Evolutionary conservation across 2,329 filamentous ascomycete genomes (phyloP), one percentile per base, ranked within the genome.

Genomic region (Colletotrichum horii): DNA sequence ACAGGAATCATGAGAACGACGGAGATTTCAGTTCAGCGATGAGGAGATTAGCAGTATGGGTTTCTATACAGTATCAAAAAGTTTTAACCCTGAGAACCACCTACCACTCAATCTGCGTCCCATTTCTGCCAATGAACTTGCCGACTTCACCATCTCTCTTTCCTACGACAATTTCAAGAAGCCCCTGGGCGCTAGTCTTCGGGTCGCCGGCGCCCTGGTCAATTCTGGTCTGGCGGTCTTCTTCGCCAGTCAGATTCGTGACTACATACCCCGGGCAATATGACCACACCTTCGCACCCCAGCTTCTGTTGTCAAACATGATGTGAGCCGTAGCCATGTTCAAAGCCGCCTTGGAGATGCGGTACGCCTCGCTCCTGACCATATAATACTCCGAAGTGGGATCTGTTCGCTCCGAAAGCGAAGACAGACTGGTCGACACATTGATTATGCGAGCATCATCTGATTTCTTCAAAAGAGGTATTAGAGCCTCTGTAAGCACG

Each of bases 261-360:
- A 84, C 79, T 22, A 81, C 82, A 28, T 77, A 83, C 2, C 83
- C 84, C 5, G 83, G 83, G 32, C 82, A 82, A 26, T 82, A 84
- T 3, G 82, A 77, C 48, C 81, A 81, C 16, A 83, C 82, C 71
- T 79, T 83, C 38, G 81, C 83, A 0, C 79, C 79, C 81, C 81
- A 82, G 7, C 81, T 79, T 24, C 73, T 77, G 61, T 77, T 82
- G 28, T 80, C 76, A 48, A 79, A 74, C 56, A 78, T 69, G 74
- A 83, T 79, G 65, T 82, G 81, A 22, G 79, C 81, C 1, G 83
- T 78, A 6, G 83, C 48, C 84, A 85, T 83, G 76, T 85, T 84
- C n/a, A 85, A 60, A 1, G 83, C 84, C 1, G 83, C 78, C 78
- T 85, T 85, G 78, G 81, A 83, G 76, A 83, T 81, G 28, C 83